A percentile compares a stretch with the other conserved stretches of the same genome.
phyloP scores from a whole-genome alignment of 1,284 basidiomycete species.

The Ganoderma resinaceum region DNA sequence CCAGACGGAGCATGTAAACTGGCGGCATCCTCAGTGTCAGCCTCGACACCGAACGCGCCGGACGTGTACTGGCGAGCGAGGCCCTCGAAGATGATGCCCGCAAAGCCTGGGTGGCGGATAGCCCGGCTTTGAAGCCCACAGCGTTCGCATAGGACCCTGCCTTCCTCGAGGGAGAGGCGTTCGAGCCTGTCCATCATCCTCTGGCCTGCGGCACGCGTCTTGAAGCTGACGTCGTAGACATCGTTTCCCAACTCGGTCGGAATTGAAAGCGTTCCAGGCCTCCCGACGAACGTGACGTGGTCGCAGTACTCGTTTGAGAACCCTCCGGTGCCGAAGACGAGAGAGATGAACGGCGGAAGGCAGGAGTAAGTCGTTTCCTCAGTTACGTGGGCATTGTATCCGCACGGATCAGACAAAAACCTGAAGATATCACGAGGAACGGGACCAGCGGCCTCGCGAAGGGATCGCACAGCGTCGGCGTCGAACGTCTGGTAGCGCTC shows the following conservation, averaged over 20 bases:
- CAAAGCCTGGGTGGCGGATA: background rate
- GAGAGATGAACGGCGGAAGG: background rate
- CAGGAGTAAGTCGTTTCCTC: background rate
- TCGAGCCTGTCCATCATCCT: background rate
- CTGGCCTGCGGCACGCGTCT: background rate
- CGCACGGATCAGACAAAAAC: too few relatives aligned
- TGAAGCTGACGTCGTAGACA: background rate
- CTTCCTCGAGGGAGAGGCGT: background rate
- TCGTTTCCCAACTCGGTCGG: background rate
- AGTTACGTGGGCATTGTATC: background rate
- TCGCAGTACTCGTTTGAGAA: background rate
- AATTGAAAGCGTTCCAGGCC: background rate
- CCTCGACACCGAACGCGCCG: too few relatives aligned
- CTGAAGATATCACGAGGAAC: too few relatives aligned
- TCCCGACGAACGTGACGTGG: background rate
- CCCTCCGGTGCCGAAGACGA: background rate
- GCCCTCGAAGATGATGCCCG: background rate
- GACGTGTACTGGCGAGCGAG: background rate
- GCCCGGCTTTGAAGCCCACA: too few relatives aligned
- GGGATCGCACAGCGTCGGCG: background rate
- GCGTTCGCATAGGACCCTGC: too few relatives aligned
- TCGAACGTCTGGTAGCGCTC: background rate
- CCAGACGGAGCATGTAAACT: too few relatives aligned
- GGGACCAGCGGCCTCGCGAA: too few relatives aligned
- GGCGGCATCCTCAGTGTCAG: too few relatives aligned